phyloP scores from a whole-genome alignment of 2,329 filamentous ascomycete genomes.

The Apiospora arundinis region DNA sequence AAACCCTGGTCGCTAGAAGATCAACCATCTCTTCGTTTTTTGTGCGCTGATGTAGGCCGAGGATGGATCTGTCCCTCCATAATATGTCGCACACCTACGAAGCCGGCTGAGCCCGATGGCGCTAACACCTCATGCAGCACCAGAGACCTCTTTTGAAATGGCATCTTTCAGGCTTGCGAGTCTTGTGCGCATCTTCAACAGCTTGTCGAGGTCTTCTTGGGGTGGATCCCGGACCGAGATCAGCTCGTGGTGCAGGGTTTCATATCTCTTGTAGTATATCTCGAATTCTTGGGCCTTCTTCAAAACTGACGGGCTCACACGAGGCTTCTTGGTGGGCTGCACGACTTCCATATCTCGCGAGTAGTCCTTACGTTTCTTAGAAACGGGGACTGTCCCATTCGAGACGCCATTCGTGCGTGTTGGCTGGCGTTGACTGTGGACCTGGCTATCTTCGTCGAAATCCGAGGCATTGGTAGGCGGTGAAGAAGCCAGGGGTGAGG shows the following conservation, averaged over 20 bases:
- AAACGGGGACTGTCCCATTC: slow-evolving; percentile 35
- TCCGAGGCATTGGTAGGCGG: slow-evolving; percentile 71
- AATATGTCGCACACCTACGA: neutral
- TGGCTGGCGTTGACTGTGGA: slow-evolving; percentile 23
- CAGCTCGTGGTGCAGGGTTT: slow-evolving; percentile 62
- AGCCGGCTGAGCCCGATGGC: neutral
- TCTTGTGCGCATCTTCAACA: slow-evolving; percentile 61
- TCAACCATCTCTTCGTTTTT: neutral
- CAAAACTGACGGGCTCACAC: slow-evolving; percentile 55
- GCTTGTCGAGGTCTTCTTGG: slow-evolving; percentile 54
- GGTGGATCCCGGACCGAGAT: slow-evolving; percentile 56
- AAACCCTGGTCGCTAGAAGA: neutral
- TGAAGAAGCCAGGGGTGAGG: slow-evolving; percentile 69
- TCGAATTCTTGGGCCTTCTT: slow-evolving; percentile 63
- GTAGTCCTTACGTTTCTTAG: slow-evolving; percentile 53
- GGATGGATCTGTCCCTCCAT: neutral
- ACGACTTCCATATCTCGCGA: slow-evolving; percentile 37
- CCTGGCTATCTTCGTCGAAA: slow-evolving; percentile 52
- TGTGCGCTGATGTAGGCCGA: neutral
- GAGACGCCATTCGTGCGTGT: slow-evolving; percentile 28
- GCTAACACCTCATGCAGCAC: slow-evolving; percentile 29
- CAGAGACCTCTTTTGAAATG: slow-evolving; percentile 57
- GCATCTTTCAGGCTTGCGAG: slow-evolving; percentile 64
- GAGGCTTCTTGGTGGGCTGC: slow-evolving; percentile 47
- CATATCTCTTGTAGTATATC: slow-evolving; percentile 61